Conservation (phyloP, 345 rosid genomes). For the Noccaea bulbosa region DNA sequence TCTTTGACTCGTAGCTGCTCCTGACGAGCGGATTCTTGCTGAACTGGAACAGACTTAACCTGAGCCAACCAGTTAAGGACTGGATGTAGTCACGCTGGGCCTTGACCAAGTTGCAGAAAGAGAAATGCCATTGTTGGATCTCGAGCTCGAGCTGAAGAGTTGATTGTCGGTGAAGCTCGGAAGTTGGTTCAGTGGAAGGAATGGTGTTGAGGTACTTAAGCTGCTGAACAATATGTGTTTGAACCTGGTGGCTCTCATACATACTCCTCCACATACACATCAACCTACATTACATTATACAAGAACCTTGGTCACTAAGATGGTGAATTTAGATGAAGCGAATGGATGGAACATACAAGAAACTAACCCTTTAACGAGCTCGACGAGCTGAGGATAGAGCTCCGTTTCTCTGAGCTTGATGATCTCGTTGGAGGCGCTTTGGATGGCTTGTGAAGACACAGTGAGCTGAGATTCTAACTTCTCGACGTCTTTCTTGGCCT, state of each 20-base stretch:
- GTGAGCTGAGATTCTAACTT: conserved; percentile 84
- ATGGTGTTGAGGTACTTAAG: conserved; percentile 83
- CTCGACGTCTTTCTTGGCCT: conserved; percentile 81
- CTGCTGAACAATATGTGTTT: conserved; percentile 94
- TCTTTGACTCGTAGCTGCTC: conserved; percentile 62
- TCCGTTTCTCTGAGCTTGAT: conserved; percentile 78
- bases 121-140: conserved; percentile 91
- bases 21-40: conserved; percentile 61
- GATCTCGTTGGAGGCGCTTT: conserved; percentile 79
- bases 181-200: conserved; percentile 84
- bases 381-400: conserved; percentile 87
- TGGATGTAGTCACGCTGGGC: conserved; percentile 89
- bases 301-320: conserved; percentile 16
- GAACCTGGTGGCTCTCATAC: conserved; percentile 99
- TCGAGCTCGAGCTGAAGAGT: conserved; percentile 91
- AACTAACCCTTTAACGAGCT: conserved; percentile 86
- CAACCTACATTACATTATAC: conserved; percentile 48
- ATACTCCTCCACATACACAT: conserved; percentile 99
- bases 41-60: conserved; percentile 91
- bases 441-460: conserved; percentile 84
- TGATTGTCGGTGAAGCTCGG: conserved; percentile 90
- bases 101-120: conserved; percentile 78
- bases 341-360: background rate
- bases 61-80: conserved; percentile 89
- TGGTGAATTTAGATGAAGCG: background rate